Evolutionary conservation across 2,329 filamentous ascomycete genomes (phyloP).

Genomic region (Penicillium sp.): DNA sequence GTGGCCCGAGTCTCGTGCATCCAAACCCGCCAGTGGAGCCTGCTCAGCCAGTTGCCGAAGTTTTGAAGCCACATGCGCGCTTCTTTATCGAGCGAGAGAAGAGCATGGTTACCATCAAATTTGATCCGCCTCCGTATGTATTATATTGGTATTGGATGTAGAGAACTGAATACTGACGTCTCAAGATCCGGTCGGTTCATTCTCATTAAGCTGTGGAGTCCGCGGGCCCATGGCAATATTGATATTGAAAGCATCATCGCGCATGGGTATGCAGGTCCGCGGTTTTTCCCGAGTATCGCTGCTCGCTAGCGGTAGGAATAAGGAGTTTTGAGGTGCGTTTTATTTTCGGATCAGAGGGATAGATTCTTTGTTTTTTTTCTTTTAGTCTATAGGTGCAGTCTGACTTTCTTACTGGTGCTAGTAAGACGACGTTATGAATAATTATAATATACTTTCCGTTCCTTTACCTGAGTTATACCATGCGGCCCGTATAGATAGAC

Average conservation of each 20-base stretch:
- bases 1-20: constrained; percentile 28
- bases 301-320: neutral
- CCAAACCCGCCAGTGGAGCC: constrained; percentile 20
- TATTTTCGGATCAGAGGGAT: neutral
- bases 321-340: neutral
- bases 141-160: neutral
- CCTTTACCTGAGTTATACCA: neutral
- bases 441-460: neutral
- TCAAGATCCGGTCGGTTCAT: constrained; percentile 74
- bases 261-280: constrained; percentile 78
- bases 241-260: constrained; percentile 85
- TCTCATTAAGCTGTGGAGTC: constrained; percentile 86
- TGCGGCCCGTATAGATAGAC: neutral
- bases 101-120: constrained; percentile 81
- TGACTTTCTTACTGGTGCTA: neutral
- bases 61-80: constrained; percentile 70
- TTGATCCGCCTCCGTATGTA: constrained; percentile 51
- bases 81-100: constrained; percentile 83
- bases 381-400: neutral
- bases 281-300: constrained; percentile 68
- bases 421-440: constrained; percentile 3
- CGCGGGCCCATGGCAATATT: constrained; percentile 71
- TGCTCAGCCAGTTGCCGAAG: constrained; percentile 33
- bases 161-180: neutral
- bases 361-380: neutral